Evolutionary conservation across 2,329 filamentous ascomycete species (phyloP).

Genomic region (Hirsutella rhossiliensis): DNA sequence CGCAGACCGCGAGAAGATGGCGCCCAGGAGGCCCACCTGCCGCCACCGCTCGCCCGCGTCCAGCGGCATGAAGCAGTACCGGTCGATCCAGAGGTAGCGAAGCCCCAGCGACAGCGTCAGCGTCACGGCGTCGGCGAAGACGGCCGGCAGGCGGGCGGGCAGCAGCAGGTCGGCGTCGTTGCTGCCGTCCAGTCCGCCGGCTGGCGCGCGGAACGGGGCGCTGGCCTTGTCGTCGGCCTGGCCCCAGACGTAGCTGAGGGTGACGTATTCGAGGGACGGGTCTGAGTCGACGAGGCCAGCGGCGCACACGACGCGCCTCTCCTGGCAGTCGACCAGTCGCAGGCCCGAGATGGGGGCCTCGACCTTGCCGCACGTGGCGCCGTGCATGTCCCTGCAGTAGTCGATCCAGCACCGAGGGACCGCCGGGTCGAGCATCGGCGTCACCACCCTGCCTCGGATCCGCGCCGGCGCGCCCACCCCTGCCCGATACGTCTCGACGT

Average conservation of each 20-base stretch:
- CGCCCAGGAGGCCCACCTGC: constrained; percentile 19
- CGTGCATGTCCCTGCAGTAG: constrained; percentile 19
- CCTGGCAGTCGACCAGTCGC: constrained; percentile 19
- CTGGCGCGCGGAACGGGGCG: too few species aligned
- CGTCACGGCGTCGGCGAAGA: constrained; percentile 21
- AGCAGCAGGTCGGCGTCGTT: constrained; percentile 5
- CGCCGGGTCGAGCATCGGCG: constrained; percentile 15
- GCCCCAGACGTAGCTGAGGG: constrained; percentile 24
- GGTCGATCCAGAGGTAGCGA: constrained; percentile 25
- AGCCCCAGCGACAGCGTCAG: constrained; percentile 19
- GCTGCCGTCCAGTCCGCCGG: background rate
- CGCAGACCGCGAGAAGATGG: constrained; percentile 20
- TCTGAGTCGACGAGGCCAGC: constrained; percentile 12
- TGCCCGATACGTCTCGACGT: constrained; percentile 9
- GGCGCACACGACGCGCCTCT: constrained; percentile 15
- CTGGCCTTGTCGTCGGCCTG: constrained; percentile 7
- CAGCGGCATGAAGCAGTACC: constrained; percentile 19
- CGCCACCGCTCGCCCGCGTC: constrained; percentile 12
- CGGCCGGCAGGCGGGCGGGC: constrained; percentile 14
- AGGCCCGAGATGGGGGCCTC: constrained; percentile 13
- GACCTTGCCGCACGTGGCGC: constrained; percentile 10
- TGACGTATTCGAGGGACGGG: constrained; percentile 15
- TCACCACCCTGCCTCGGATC: constrained; percentile 20
- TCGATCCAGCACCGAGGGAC: constrained; percentile 21
- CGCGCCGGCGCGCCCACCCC: constrained; percentile 6